Base-by-base conservation (phyloP, 352 stramenopile species). In the Pythium volutum region DNA sequence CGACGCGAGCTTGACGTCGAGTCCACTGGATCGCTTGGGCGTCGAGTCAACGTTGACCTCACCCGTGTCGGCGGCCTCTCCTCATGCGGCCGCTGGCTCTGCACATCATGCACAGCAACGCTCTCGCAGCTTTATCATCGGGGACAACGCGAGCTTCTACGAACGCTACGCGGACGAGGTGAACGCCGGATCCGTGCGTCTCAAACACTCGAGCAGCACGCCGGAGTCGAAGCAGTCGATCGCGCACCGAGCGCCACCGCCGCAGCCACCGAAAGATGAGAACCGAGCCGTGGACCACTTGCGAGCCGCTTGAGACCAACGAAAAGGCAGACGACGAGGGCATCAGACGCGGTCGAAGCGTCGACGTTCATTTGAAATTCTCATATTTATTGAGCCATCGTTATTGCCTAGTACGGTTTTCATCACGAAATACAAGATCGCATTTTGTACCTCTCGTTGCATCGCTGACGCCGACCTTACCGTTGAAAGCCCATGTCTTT, bases 401-500 rank as follows among this genome's bases (percentile, higher is more conserved):
- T 64, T 65, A 64, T 31, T 42, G 38, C 55, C 34, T 58, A 34
- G 39, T n/a, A n/a, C 42, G 55, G 51, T 27, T 4, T 22, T 25
- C 43, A 49, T 57, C 64, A 62, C 27, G 36, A 62, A 48, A 71
- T 71, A 71, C 66, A 63, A 67, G 66, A 71, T 42, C 23, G 50
- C n/a, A 45, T 27, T 66, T 56, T 39, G 23, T 56, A 31, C 23
- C 38, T 36, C 27, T 23, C 55, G n/a, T 38, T 46, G 74, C 55
- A 48, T 22, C 26, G 14, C 38, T 10, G 6, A n/a, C 31, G 4
- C 5, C 51, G 7, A 27, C 20, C 36, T 66, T 47, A 91, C 43
- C 72, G 71, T 10, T 77, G 50, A 48, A 91, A 95, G 18, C 86
- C 86, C 86, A 95, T 95, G 22, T 91, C 86, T 42, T 71, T 79